phyloP scores from a whole-genome alignment of 2,329 filamentous ascomycete species.

The Sphaceloma murrayae region DNA sequence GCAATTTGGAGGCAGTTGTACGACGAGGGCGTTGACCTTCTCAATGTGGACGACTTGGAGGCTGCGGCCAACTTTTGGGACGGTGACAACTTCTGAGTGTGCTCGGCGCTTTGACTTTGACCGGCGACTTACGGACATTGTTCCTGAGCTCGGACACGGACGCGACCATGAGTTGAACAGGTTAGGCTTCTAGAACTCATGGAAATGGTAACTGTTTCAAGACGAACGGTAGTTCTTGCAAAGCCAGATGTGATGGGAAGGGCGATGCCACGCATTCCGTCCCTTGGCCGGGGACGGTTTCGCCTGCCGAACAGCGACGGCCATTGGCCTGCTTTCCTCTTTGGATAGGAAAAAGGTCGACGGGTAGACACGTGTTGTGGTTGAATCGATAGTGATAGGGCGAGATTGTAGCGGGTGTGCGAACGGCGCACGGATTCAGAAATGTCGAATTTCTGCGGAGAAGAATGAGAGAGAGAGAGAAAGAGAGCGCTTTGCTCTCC shows the following conservation, averaged over 20 bases:
- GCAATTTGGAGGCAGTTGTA: conserved; percentile 49
- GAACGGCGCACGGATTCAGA: conserved; percentile 3
- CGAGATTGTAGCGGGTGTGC: conserved; percentile 8
- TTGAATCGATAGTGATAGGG: conserved; percentile 15
- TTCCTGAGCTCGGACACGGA: neutral
- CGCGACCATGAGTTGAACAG: neutral
- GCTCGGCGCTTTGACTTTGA: conserved; percentile 4
- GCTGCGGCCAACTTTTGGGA: conserved; percentile 40
- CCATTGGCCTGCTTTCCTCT: neutral
- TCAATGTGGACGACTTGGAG: conserved; percentile 56
- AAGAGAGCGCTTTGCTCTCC: too few species aligned
- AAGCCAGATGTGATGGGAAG: neutral
- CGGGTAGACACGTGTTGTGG: conserved; percentile 13
- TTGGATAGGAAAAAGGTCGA: neutral
- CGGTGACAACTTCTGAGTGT: conserved; percentile 13
- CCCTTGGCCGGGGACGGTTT: neutral
- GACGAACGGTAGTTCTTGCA: neutral
- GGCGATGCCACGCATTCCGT: neutral
- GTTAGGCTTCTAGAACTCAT: conserved; percentile 4
- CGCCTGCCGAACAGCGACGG: neutral
- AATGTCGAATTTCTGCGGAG: neutral
- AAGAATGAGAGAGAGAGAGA: too few species aligned
- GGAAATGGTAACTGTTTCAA: conserved; percentile 10
- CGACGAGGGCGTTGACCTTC: conserved; percentile 48
- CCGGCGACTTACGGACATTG: neutral